Evolutionary conservation across 2,329 filamentous ascomycete genomes (phyloP).

Genomic region (Byssothecium circinans): DNA sequence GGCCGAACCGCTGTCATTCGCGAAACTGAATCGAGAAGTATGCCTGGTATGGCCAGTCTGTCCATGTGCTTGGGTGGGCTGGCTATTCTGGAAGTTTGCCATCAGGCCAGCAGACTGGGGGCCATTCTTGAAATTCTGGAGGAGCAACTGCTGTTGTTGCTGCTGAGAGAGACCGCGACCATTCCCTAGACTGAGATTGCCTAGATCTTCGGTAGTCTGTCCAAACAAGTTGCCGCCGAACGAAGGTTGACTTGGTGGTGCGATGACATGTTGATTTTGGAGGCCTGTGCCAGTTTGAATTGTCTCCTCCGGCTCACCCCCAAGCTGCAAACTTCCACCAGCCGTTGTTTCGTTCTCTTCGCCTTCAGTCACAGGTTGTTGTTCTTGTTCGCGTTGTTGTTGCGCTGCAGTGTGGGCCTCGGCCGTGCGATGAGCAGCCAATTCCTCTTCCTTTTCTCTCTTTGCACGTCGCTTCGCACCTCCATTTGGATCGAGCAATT

Average conservation of each 20-base stretch:
- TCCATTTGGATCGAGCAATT: constrained; percentile 79
- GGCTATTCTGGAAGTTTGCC: constrained; percentile 51
- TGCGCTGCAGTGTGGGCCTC: constrained; percentile 56
- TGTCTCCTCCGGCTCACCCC: constrained; percentile 87
- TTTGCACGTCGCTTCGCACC: constrained; percentile 79
- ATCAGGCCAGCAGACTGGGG: constrained; percentile 57
- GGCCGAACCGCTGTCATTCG: constrained; percentile 68
- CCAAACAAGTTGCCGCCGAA: constrained; percentile 44
- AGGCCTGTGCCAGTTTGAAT: constrained; percentile 60
- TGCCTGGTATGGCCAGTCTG: constrained; percentile 74
- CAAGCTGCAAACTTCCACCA: constrained; percentile 80
- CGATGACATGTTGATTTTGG: constrained; percentile 67
- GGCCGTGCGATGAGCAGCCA: constrained; percentile 49
- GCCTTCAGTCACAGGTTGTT: constrained; percentile 42
- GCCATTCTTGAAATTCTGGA: constrained; percentile 62
- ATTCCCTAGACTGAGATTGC: constrained; percentile 56
- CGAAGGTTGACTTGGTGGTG: constrained; percentile 74
- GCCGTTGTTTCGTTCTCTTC: constrained; percentile 72
- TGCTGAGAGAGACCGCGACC: constrained; percentile 77
- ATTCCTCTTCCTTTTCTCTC: constrained; percentile 66
- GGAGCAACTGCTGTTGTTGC: constrained; percentile 66
- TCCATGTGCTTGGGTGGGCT: constrained; percentile 48
- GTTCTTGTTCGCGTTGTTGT: constrained; percentile 36
- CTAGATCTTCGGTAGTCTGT: constrained; percentile 43
- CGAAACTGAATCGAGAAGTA: constrained; percentile 84